A percentile compares a stretch with the other conserved stretches of the same genome.
Conservation (phyloP, 192 early-diverging fungal genomes). For the Pilobolus umbonatus region DNA sequence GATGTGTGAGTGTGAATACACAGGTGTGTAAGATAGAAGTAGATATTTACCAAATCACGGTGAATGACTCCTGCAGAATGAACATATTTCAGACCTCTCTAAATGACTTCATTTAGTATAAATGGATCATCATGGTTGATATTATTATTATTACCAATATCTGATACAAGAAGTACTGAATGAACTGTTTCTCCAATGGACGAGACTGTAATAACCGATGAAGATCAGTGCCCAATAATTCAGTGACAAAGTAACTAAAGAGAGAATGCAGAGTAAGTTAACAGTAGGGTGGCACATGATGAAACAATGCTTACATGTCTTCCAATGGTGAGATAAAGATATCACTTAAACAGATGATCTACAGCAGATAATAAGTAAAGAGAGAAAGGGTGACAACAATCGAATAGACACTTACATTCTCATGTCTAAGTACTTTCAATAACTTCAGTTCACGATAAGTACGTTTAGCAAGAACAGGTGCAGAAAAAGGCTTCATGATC, state of each 20-base stretch:
- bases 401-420: slow-evolving; percentile 62
- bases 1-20: too few species aligned
- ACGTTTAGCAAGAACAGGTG: slow-evolving; percentile 88
- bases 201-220: slow-evolving; percentile 86
- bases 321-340: slow-evolving; percentile 92
- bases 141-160: slow-evolving; percentile 62
- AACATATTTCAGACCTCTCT: slow-evolving; percentile 87
- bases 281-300: background rate
- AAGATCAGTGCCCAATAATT: slow-evolving; percentile 92
- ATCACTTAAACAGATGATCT: slow-evolving; percentile 88
- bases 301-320: slow-evolving; percentile 64
- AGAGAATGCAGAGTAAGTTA: background rate
- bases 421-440: slow-evolving; percentile 87
- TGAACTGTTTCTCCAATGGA: slow-evolving; percentile 90
- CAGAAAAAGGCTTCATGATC: slow-evolving; percentile 92
- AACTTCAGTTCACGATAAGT: slow-evolving; percentile 95
- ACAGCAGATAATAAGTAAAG: background rate
- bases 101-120: background rate
- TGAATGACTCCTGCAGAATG: slow-evolving; percentile 96
- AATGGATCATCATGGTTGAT: background rate
- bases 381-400: background rate
- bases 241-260: slow-evolving; percentile 89
- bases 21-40: background rate
- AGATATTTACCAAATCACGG: slow-evolving; percentile 71
- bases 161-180: slow-evolving; percentile 98